Conservation (phyloP, 169 alveolate genomes). For the Ichthyophthirius multifiliis region DNA sequence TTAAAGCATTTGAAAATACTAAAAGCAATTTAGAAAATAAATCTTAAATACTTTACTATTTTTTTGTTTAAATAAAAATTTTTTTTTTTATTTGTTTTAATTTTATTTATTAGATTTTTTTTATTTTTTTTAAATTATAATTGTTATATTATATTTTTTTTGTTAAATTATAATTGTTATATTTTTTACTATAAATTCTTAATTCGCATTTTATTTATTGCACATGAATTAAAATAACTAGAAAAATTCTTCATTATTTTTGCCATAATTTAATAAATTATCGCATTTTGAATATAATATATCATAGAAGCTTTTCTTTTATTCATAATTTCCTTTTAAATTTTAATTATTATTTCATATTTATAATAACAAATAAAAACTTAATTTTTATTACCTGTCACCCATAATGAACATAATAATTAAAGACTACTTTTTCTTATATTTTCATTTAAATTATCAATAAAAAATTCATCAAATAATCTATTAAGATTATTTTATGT, state of each 20-base stretch:
- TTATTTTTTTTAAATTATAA: neutral
- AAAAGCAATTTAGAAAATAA: neutral
- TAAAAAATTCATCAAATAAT: neutral
- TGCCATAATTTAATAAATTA: neutral
- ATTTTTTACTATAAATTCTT: neutral
- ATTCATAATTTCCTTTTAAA: neutral
- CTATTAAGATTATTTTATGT: neutral
- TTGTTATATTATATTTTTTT: neutral
- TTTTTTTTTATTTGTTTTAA: neutral
- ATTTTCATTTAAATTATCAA: neutral
- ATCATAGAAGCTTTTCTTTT: neutral
- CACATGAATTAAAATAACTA: neutral
- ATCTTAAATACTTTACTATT: neutral
- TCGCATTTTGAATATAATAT: neutral
- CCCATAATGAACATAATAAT: neutral
- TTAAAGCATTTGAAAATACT: neutral
- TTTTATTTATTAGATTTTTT: neutral
- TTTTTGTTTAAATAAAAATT: neutral
- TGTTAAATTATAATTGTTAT: neutral
- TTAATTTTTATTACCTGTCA: neutral
- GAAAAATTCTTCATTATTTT: neutral
- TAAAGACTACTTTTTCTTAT: neutral
- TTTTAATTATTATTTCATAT: neutral
- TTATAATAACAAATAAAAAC: neutral
- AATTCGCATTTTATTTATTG: neutral